These are phyloP conservation scores for Ophiocordyceps robertsii DNA, from an alignment of 2,329 filamentous ascomycete species.

Conservation along the genomic window DNA sequence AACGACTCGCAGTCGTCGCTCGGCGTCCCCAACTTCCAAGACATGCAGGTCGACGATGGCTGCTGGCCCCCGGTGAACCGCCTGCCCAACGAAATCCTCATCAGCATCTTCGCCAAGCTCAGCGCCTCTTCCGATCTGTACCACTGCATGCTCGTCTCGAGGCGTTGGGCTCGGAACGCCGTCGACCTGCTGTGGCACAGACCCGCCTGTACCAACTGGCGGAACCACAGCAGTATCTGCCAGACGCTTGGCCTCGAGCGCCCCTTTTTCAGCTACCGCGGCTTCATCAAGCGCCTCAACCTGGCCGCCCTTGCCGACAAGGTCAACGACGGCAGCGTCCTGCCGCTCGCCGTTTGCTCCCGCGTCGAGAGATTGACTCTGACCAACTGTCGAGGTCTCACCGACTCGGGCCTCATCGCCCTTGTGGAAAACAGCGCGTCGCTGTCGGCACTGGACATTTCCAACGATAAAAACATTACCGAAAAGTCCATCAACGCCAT, in stretches of 20 bases:
- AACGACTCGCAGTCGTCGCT: constrained; percentile 93
- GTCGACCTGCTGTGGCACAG: constrained; percentile 93
- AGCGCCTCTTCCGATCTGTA: constrained; percentile 63
- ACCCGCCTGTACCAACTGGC: constrained; percentile 79
- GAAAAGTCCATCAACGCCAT: constrained; percentile 67
- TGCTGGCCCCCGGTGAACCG: constrained; percentile 69
- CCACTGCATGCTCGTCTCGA: constrained; percentile 87
- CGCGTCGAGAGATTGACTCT: constrained; percentile 85
- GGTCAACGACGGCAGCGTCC: constrained; percentile 80
- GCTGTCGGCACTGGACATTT: constrained; percentile 82
- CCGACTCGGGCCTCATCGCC: constrained; percentile 68
- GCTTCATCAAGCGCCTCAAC: constrained; percentile 86
- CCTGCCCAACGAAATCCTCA: constrained; percentile 87
- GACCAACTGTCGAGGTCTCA: constrained; percentile 76
- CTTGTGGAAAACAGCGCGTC: constrained; percentile 69
- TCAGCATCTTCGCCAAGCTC: constrained; percentile 80
- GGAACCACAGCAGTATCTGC: constrained; percentile 69
- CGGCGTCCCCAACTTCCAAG: constrained; percentile 63
- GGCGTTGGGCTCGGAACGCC: constrained; percentile 81
- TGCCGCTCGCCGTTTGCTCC: constrained; percentile 72
- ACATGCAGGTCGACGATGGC: constrained; percentile 56
- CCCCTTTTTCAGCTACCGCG: constrained; percentile 80
- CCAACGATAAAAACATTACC: constrained; percentile 70
- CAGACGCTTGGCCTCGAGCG: constrained; percentile 56
- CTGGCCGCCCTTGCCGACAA: constrained; percentile 61